Evolutionary conservation across 805 yeast species (phyloP), one percentile per base, ranked within the genome.

Genomic region (Myxozyma geophila): DNA sequence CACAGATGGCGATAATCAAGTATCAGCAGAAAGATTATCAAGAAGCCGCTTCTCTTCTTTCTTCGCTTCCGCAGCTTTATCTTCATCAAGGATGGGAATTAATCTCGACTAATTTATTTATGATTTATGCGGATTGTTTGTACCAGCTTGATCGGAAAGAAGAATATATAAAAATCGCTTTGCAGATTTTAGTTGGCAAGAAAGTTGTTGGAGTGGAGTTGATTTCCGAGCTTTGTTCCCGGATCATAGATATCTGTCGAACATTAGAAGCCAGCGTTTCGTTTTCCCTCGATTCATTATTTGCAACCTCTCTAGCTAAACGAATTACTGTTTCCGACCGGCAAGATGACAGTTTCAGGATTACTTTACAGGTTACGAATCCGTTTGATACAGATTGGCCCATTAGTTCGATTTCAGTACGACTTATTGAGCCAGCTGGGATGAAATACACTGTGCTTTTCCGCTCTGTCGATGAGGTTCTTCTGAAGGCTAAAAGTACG

Each of bases 1-100:
- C 90, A 7, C 97, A 93, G 67, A 80, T 91, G 58, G 97, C 96
- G 0, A 72, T 88, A 10, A 75, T 91, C 17, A 86, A 87, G 63
- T 87, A 83, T 72, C 85, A 83, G 67, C 77, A 79, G 37, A 76
- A 81, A 2, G 80, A 88, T 40, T 87, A 84, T 69, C 80, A 81
- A 43, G 81, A 82, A 50, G 87, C 97, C 0, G 82, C 85, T 15
- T 77, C 82, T 5, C 84, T 89, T 2, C 77, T 93, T 12, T 84
- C 85, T 44, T 84, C 86, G 8, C 86, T 95, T 1, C 90, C 89
- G 53, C 85, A 83, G 44, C 85, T 85, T 60, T 92, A 89, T 71
- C 81, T 83, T 7, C 75, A 80, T 19, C 84, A 86, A 53, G 90
- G 92, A 1, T 92, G 98, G 98, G 83, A 83, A 56, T 74, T 78